Evolutionary conservation across 2,329 filamentous ascomycete species (phyloP).

Genomic region (Endoconidiophora polonica): DNA sequence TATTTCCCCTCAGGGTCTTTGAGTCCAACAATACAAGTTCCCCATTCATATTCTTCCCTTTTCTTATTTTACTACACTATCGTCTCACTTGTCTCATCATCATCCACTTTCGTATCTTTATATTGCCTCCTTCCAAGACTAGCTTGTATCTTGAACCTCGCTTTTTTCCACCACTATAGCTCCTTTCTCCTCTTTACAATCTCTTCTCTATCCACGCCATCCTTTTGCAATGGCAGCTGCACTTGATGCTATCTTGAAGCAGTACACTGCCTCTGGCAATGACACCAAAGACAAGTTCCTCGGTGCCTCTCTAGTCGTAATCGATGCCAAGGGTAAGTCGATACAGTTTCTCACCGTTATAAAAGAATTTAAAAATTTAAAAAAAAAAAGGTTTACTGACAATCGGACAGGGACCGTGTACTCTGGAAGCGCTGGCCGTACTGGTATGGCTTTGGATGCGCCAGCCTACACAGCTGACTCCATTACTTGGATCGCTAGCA

Average conservation of each 20-base stretch:
- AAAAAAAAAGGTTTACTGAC: not conserved
- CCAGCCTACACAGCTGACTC: constrained; percentile 19
- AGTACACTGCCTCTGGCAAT: constrained; percentile 18
- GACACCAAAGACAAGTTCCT: constrained; percentile 21
- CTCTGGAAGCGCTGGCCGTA: constrained; percentile 22
- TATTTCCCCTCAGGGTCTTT: no score
- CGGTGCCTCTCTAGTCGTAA: constrained; percentile 23
- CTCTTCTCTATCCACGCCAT: no score
- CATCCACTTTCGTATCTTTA: no score
- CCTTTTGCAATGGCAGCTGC: not conserved
- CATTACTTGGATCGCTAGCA: constrained; percentile 25
- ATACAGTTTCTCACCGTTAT: not conserved
- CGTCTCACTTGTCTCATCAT: no score
- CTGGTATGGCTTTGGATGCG: constrained; percentile 18
- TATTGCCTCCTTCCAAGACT: no score
- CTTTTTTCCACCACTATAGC: no score
- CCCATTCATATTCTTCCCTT: no score
- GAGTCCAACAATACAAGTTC: no score
- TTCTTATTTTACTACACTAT: no score
- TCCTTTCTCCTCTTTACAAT: no score
- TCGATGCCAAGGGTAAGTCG: constrained; percentile 19
- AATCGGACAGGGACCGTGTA: constrained; percentile 20
- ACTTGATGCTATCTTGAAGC: constrained; percentile 19
- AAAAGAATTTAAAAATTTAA: not conserved
- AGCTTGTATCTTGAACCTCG: no score